phyloP scores from a whole-genome alignment of 208 protist genomes.

The Acanthamoeba lenticulata region DNA sequence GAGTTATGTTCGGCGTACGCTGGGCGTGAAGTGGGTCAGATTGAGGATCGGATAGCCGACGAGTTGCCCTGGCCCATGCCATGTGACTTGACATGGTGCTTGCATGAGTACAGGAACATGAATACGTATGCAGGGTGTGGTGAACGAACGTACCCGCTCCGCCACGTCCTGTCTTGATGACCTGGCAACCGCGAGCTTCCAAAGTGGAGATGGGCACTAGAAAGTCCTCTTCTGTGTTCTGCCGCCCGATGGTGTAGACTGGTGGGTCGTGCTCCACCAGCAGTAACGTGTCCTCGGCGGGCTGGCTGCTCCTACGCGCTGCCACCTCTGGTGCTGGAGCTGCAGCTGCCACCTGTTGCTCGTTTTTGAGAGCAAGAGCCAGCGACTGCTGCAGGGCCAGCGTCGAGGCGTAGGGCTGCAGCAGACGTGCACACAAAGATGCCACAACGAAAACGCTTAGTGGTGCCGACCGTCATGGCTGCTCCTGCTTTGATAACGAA shows the following conservation, averaged over 20 bases:
- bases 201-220: background rate
- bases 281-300: background rate
- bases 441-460: no score
- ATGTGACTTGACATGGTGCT: background rate
- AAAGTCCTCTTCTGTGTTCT: conserved; percentile 48
- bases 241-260: background rate
- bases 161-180: background rate
- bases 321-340: background rate
- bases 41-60: conserved; percentile 55
- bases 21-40: background rate
- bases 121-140: background rate
- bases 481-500: background rate
- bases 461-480: background rate
- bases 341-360: no score
- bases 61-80: conserved; percentile 36
- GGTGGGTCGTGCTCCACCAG: conserved; percentile 31
- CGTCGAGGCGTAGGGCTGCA: background rate
- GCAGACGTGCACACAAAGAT: background rate
- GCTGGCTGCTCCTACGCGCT: background rate
- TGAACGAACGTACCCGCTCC: background rate
- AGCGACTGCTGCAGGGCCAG: background rate
- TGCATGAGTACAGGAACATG: background rate
- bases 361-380: background rate
- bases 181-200: background rate
- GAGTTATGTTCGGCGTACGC: background rate